phyloP scores from a whole-genome alignment of 805 yeast genomes.

The Yarrowia keelungensis region DNA sequence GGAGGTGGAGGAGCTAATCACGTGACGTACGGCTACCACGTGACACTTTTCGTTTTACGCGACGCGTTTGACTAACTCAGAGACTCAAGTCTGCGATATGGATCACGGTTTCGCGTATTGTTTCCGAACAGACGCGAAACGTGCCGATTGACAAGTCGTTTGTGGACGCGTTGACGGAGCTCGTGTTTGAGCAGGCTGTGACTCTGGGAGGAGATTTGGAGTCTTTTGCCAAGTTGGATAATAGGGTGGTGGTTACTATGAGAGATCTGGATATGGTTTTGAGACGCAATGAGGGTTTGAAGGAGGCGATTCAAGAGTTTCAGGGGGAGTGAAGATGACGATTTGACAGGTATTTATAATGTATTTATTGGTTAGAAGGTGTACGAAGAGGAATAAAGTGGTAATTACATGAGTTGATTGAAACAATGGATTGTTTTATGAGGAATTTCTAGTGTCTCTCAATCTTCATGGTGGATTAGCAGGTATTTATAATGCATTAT shows the following conservation, averaged over 20 bases:
- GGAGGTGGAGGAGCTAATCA: too few species aligned
- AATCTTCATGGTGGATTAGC: too few species aligned
- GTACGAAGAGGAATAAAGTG: too few species aligned
- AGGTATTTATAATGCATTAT: too few species aligned
- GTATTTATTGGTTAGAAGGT: neutral
- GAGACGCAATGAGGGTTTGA: constrained; percentile 47
- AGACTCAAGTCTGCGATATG: constrained; percentile 47
- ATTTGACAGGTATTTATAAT: neutral
- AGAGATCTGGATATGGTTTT: constrained; percentile 48
- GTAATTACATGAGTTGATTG: too few species aligned
- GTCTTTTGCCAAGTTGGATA: constrained; percentile 47
- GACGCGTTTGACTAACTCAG: constrained; percentile 16
- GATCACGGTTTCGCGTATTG: constrained; percentile 47
- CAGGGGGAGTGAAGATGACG: neutral
- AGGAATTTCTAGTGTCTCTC: too few species aligned
- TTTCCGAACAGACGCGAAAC: constrained; percentile 46
- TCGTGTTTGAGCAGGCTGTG: constrained; percentile 48
- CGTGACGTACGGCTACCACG: neutral
- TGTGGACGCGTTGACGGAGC: constrained; percentile 48
- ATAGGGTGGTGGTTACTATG: constrained; percentile 45
- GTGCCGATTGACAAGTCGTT: constrained; percentile 48
- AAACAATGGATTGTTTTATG: too few species aligned
- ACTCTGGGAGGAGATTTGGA: constrained; percentile 47
- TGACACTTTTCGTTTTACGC: too few species aligned
- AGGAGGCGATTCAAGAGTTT: constrained; percentile 27